These are phyloP conservation scores for Rhododendron henanense DNA, from an alignment of 148 eudicot species.

Conservation along the genomic window DNA sequence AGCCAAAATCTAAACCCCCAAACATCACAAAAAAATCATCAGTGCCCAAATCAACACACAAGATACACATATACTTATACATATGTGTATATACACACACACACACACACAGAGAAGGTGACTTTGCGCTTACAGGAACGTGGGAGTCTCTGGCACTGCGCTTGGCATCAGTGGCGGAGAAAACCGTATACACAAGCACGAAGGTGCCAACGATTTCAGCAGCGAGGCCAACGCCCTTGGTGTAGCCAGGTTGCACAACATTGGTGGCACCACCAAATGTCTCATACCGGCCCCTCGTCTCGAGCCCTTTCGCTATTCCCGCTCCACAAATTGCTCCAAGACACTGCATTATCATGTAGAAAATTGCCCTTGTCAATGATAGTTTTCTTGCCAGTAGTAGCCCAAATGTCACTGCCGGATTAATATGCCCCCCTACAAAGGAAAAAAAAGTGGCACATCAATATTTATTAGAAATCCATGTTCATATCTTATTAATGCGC, in stretches of 20 bases:
- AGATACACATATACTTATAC: not conserved
- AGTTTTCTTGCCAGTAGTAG: constrained; percentile 19
- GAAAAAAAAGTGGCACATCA: not conserved
- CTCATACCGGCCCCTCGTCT: not conserved
- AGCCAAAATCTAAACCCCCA: constrained; percentile 77
- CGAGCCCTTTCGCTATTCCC: constrained; percentile 16
- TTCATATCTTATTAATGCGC: too few species aligned
- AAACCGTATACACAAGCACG: constrained; percentile 15
- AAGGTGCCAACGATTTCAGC: constrained; percentile 21
- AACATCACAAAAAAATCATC: not conserved
- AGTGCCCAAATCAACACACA: not conserved
- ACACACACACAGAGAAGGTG: not conserved
- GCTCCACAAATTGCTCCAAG: constrained; percentile 17
- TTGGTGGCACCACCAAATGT: constrained; percentile 16
- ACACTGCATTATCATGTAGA: constrained; percentile 28
- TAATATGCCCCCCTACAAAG: constrained; percentile 11
- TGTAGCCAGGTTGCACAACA: constrained; percentile 6
- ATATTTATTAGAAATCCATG: too few species aligned
- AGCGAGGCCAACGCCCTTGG: constrained; percentile 21
- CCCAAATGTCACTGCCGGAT: constrained; percentile 21
- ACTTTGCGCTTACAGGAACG: constrained; percentile 16
- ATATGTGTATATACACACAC: not conserved
- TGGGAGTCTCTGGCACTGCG: constrained; percentile 26
- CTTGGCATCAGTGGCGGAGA: constrained; percentile 26
- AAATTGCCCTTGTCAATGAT: constrained; percentile 17